Evolutionary conservation across 345 rosid species (phyloP), one percentile per base, ranked within the genome.

Genomic region (Eucalyptus guilfoylei): DNA sequence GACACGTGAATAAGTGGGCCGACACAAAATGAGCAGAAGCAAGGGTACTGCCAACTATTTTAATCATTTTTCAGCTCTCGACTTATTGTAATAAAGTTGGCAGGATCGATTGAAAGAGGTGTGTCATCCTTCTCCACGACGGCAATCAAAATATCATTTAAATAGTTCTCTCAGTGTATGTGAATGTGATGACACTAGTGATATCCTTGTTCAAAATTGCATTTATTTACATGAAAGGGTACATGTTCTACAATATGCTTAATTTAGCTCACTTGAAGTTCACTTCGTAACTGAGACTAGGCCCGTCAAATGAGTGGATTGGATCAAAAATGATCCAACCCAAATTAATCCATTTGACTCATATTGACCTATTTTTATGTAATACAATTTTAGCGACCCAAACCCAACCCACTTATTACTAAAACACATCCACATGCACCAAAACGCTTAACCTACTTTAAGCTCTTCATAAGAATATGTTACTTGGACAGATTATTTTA

Each of bases 1-100:
- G 64, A 87, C 96, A 95, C 86, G 92, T 97, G 30, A 88, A 87
- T 89, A 94, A 95, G 90, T 96, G 96, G 99, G 88, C 94, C 23
- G 92, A 89, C 87, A 34, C 87, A 85, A 48, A 48, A 48, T 50
- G 58, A 45, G 30, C 19, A 30, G 87, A 85, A 8, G 42, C 87
- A 16, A 44, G 58, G 24, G 19, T 14, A 15, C 55, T 28, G 4
- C 30, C 85, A 72, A 14, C 42, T 19, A 72, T 72, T 72, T 72
- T 40, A 76, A 37, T 19, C 83, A 6, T 21, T 40, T 19, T 37
- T 37, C 81, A 11, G 44, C 14, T 76, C 83, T 40, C 83, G 2
- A 76, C 28, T 76, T 21, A 6, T 40, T 37, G 15, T 76, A 40
- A 76, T 76, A 44, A 76, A 76, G 83, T 21, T 76, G 15, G 83